Base-by-base conservation (phyloP, 805 yeast species). In the Peterozyma toletana region DNA sequence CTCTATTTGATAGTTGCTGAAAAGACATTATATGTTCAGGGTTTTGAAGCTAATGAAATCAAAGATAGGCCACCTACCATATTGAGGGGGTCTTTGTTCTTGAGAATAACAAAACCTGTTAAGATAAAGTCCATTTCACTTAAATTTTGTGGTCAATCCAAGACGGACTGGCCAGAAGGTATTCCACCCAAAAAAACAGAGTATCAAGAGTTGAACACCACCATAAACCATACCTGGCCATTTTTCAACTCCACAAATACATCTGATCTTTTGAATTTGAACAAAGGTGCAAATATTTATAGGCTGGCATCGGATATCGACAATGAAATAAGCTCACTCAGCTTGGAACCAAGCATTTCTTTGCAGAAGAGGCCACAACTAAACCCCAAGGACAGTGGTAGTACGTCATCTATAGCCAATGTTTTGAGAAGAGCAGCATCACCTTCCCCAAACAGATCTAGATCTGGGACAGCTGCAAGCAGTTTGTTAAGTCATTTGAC, bases 131-230 rank as follows among this genome's bases (percentile, higher is more conserved):
- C 75, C 15, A 76, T 90, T 11, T 58, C 66, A 4, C 66, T 90
- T 39, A 66, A 70, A 1, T 78, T 90, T 52, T 71, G 71, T 42
- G 97, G 96, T 1, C 57, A 60, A 1, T 75, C 85, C 33, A 72
- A 85, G 50, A 90, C 96, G 0, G 96, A 90, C 48, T 90, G 97
- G 96, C 97, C 97, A 2, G 97, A 93, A 56, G 99, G 99, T 2
- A 90, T 91, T 15, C 98, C 98, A 0, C 96, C 97, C 0, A 86
- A 84, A 57, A 80, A 80, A 51, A 68, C 69, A 14, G 84, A 80
- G 11, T 80, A 76, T 48, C 60, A 62, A 31, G 99, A 93, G 52
- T 60, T 73, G 17, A 76, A 75, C 48, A 84, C 77, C 42, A 58
- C 90, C 18, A 73, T 87, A 29, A 73, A 77, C 41, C 97, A 91